Evolutionary conservation across 1,284 basidiomycete species (phyloP).

Genomic region (Porodaedalea pini): DNA sequence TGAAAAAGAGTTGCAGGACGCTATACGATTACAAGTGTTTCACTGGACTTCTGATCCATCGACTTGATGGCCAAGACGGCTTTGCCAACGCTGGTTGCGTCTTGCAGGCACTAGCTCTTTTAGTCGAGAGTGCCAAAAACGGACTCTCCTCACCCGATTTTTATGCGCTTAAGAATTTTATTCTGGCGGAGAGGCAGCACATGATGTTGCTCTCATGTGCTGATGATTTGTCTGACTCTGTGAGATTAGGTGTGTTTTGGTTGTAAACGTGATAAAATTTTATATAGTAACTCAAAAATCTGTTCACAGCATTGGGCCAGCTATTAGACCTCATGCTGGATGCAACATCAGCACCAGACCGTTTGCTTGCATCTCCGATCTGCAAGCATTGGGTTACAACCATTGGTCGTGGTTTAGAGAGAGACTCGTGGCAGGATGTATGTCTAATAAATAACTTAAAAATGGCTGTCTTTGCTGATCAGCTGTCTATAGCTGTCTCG

Average conservation of each 20-base stretch:
- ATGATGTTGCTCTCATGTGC: conserved; percentile 35
- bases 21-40: conserved; percentile 7
- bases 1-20: not conserved
- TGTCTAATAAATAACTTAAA: not conserved
- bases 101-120: conserved; percentile 14
- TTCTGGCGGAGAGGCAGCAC: conserved; percentile 34
- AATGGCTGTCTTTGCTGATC: not conserved
- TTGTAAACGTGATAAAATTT: not conserved
- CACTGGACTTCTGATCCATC: conserved; percentile 3
- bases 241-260: not conserved
- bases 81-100: conserved; percentile 9
- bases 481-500: not conserved
- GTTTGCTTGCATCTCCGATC: conserved; percentile 28
- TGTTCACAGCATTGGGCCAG: conserved; percentile 29
- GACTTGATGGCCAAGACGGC: not conserved
- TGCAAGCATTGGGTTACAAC: conserved; percentile 31
- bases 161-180: conserved; percentile 36
- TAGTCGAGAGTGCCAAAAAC: conserved; percentile 24
- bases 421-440: not conserved
- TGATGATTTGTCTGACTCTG: conserved; percentile 12
- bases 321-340: conserved; percentile 31
- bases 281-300: too few species aligned
- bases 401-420: not conserved
- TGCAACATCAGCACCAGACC: conserved; percentile 27
- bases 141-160: conserved; percentile 30